These are phyloP conservation scores for Backusella sp. DNA, from an alignment of 192 early-diverging fungal genomes.

Conservation along the genomic window DNA sequence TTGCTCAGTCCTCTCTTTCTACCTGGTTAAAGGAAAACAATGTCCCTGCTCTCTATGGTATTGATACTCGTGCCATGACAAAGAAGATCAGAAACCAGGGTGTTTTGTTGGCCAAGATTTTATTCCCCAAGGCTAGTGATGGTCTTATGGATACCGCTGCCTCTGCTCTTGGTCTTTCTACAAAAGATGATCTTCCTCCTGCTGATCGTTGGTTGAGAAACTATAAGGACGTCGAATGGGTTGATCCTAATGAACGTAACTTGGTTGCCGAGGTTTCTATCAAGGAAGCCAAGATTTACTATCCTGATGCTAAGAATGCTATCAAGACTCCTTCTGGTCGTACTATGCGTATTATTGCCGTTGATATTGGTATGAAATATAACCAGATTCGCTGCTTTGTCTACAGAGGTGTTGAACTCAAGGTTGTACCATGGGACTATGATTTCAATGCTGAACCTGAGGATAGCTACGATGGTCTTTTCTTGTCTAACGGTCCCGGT, in stretches of 20 bases:
- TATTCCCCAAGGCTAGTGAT: constrained; percentile 73
- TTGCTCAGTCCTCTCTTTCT: constrained; percentile 81
- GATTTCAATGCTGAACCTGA: constrained; percentile 75
- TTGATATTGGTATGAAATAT: constrained; percentile 99
- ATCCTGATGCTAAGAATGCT: constrained; percentile 56
- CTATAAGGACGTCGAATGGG: constrained; percentile 84
- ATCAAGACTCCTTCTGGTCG: constrained; percentile 61
- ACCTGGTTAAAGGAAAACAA: constrained; percentile 92
- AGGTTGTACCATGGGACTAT: constrained; percentile 96
- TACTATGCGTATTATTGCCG: constrained; percentile 81
- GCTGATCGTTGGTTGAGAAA: constrained; percentile 56
- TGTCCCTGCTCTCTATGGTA: constrained; percentile 92
- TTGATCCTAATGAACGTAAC: constrained; percentile 92
- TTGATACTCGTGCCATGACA: constrained; percentile 95
- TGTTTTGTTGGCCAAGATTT: constrained; percentile 86
- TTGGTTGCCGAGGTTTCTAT: constrained; percentile 95
- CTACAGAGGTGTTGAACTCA: constrained; percentile 90
- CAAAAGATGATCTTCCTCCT: constrained; percentile 3
- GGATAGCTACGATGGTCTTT: constrained; percentile 82
- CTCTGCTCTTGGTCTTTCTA: constrained; percentile 41
- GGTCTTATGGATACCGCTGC: constrained; percentile 35
- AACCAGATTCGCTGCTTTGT: constrained; percentile 99
- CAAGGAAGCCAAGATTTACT: constrained; percentile 76
- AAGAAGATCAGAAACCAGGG: constrained; percentile 95
- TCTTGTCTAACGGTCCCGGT: constrained; percentile 95